Base-by-base conservation (phyloP, 306 rosid genomes). In the Senna siamea region DNA sequence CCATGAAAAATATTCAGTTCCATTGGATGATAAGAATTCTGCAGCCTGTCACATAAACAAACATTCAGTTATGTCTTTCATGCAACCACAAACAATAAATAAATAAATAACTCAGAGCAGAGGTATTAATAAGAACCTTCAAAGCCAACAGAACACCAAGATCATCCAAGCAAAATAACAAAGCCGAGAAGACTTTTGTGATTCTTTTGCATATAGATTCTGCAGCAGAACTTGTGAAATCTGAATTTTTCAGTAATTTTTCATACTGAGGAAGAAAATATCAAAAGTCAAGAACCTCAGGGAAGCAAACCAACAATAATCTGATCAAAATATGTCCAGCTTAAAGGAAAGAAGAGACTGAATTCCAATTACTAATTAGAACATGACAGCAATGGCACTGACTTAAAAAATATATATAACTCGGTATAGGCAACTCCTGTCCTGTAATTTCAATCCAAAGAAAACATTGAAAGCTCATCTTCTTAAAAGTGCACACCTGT, bases 101-200 rank as follows among this genome's bases (percentile, higher is more conserved):
- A 79, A 72, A 74, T 70, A 75, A 79, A n/a, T n/a, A n/a, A 67
- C 4, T 53, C 32, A 44, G 2, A 32, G 69, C 66, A 43, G 23
- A 32, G 69, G 34, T 46, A 58, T 61, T 26, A 32, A 10, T 43
- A 59, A 76, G 53, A 78, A 93, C 98, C 97, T 93, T 86, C 64
- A 81, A 64, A 77, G 97, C 85, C 73, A 84, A 74, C 91, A 92
- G 89, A 81, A 85, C 62, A 70, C 98, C 98, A 57, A 93, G 89
- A 10, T 88, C 94, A 41, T 79, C 89, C 83, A 88, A 52, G 82
- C 96, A 91, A 80, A 74, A 93, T 15, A 77, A 43, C 11, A 90
- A 43, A 59, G 82, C 61, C 17, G 58, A 50, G 71, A 32, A 82
- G 41, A 78, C 54, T 81, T 83, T 93, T 35, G 28, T 38, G 32